These are phyloP conservation scores for Neonectria ditissima DNA, from an alignment of 2,329 filamentous ascomycete species.

Conservation along the genomic window DNA sequence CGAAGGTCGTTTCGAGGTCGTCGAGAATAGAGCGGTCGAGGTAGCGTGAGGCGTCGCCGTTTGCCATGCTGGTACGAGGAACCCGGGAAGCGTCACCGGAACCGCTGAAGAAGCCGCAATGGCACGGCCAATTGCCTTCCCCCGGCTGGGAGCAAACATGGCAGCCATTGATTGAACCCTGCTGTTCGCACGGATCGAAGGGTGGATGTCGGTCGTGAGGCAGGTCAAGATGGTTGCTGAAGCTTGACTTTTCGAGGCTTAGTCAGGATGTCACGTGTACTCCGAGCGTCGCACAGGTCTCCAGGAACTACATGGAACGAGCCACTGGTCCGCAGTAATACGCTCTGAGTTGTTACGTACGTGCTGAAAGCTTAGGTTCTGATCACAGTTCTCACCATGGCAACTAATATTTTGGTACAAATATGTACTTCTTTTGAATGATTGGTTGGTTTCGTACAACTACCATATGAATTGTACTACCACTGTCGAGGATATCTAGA, in stretches of 20 bases:
- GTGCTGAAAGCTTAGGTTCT: neutral
- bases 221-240: constrained; percentile 30
- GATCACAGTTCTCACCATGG: neutral
- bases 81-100: constrained; percentile 71
- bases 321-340: neutral
- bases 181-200: constrained; percentile 15
- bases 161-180: constrained; percentile 48
- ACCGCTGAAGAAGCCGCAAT: constrained; percentile 57
- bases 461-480: constrained; percentile 48
- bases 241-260: constrained; percentile 50
- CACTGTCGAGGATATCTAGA: constrained; percentile 56
- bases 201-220: constrained; percentile 32
- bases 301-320: neutral
- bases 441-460: constrained; percentile 47
- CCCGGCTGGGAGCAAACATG: constrained; percentile 75
- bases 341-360: too few species aligned
- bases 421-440: constrained; percentile 46
- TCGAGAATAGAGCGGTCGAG: constrained; percentile 70
- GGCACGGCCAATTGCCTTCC: constrained; percentile 69
- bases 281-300: neutral
- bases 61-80: constrained; percentile 80
- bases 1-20: constrained; percentile 73
- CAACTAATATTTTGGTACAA: constrained; percentile 39
- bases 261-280: constrained; percentile 51
- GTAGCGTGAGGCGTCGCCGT: constrained; percentile 54